A percentile compares a stretch with the other conserved stretches of the same genome.
Conservation (phyloP, 441 rosid species). For the Gossypium trilobum region DNA sequence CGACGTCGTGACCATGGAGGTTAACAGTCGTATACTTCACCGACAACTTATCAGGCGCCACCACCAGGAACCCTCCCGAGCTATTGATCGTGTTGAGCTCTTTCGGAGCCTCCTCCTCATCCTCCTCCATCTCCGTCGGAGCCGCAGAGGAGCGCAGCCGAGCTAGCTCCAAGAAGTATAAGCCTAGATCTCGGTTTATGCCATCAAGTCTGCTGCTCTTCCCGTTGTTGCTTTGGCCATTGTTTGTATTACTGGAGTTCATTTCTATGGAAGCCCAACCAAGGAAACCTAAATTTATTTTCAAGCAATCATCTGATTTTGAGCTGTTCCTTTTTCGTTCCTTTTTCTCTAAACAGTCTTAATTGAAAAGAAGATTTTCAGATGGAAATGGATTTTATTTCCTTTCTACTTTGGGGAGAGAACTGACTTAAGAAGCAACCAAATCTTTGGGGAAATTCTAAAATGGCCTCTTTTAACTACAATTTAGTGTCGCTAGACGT, state of each 20-base stretch:
- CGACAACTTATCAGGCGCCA: constrained; percentile 66
- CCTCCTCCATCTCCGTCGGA: constrained; percentile 28
- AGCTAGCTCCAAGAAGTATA: constrained; percentile 34
- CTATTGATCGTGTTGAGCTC: constrained; percentile 78
- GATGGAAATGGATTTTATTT: not conserved
- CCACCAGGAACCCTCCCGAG: constrained; percentile 59
- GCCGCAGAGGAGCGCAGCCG: constrained; percentile 21
- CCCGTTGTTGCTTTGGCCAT: constrained; percentile 18
- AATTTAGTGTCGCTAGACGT: too few species aligned
- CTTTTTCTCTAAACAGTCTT: not conserved
- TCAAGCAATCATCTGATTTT: not conserved
- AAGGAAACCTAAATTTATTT: constrained; percentile 18
- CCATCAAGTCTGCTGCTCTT: constrained; percentile 10
- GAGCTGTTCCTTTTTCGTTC: not conserved
- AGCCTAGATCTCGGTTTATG: constrained; percentile 30
- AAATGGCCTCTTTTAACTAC: too few species aligned
- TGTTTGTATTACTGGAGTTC: constrained; percentile 15
- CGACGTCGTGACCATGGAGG: constrained; percentile 73
- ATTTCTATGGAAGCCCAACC: not conserved
- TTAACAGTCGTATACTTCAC: constrained; percentile 48
- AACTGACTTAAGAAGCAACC: too few species aligned
- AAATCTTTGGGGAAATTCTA: too few species aligned
- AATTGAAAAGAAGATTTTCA: not conserved
- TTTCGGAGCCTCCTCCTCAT: constrained; percentile 68
- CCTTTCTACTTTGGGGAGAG: too few species aligned